These are phyloP conservation scores for Aspergillus pseudoterreus DNA, from an alignment of 2,329 filamentous ascomycete species.

Conservation along the genomic window DNA sequence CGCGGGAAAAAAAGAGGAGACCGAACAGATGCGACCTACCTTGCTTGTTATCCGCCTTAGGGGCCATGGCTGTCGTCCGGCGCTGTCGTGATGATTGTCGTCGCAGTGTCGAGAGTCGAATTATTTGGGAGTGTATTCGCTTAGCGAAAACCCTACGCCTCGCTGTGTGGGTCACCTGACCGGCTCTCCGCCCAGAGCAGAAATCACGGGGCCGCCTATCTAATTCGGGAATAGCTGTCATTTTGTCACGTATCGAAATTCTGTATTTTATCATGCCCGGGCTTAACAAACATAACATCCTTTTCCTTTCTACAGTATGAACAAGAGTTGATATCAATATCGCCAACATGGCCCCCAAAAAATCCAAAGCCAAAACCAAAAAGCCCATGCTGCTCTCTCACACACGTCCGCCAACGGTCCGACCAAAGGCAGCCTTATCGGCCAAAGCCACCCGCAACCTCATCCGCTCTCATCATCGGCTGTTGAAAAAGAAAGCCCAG, in stretches of 20 bases:
- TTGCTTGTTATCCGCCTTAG: slow-evolving; percentile 46
- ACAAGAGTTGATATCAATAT: not conserved
- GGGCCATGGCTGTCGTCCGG: slow-evolving; percentile 47
- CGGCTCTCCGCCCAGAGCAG: slow-evolving; percentile 9
- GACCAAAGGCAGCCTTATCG: slow-evolving; percentile 44
- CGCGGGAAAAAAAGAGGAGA: slow-evolving; percentile 11
- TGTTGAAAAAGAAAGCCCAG: slow-evolving; percentile 54
- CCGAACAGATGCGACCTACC: slow-evolving; percentile 31
- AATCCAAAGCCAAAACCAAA: slow-evolving; percentile 30
- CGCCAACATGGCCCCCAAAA: slow-evolving; percentile 27
- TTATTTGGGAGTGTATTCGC: slow-evolving; percentile 36
- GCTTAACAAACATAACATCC: not conserved
- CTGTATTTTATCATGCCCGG: not conserved
- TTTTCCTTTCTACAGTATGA: not conserved
- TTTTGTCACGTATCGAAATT: not conserved
- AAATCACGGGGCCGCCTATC: not conserved
- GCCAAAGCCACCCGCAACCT: slow-evolving; percentile 56
- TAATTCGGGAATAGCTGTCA: not conserved
- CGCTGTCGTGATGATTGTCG: slow-evolving; percentile 41
- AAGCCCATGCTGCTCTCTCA: slow-evolving; percentile 39
- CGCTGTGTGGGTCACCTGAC: slow-evolving; percentile 39
- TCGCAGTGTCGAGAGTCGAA: slow-evolving; percentile 39
- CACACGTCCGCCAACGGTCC: slow-evolving; percentile 43
- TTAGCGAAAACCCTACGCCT: slow-evolving; percentile 37
- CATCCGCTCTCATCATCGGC: slow-evolving; percentile 58